Evolutionary conservation across 2,329 filamentous ascomycete species (phyloP).

Genomic region (Tolypocladium album): DNA sequence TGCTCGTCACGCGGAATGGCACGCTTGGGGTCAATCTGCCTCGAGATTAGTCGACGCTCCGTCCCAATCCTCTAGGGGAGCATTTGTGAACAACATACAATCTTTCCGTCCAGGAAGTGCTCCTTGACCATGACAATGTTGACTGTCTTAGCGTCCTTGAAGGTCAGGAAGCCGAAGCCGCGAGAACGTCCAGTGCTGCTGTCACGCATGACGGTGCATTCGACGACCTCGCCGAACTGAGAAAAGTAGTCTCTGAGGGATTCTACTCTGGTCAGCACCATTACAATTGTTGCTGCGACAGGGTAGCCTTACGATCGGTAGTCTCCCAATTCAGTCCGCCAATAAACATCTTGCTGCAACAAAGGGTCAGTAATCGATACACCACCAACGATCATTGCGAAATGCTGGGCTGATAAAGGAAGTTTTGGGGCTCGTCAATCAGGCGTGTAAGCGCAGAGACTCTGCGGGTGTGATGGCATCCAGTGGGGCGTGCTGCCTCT

Average conservation of each 20-base stretch:
- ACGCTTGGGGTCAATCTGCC: constrained; percentile 90
- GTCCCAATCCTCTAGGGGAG: not conserved
- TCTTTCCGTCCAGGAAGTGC: constrained; percentile 95
- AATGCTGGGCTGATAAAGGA: not conserved
- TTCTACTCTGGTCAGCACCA: constrained; percentile 44
- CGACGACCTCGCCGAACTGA: constrained; percentile 91
- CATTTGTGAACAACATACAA: constrained; percentile 50
- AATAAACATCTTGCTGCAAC: constrained; percentile 94
- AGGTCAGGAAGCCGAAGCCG: constrained; percentile 95
- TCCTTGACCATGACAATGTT: constrained; percentile 99
- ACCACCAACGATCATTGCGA: not conserved
- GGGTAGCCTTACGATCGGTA: constrained; percentile 69
- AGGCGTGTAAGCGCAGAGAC: not conserved
- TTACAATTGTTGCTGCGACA: not conserved
- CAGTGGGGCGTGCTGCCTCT: not conserved
- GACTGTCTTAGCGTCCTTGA: constrained; percentile 94
- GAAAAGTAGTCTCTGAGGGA: constrained; percentile 95
- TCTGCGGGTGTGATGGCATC: not conserved
- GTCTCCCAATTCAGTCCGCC: constrained; percentile 98
- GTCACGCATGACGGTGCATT: constrained; percentile 99
- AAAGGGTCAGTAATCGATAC: constrained; percentile 1
- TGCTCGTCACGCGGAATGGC: constrained; percentile 97
- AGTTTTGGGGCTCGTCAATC: not conserved
- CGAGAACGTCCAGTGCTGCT: constrained; percentile 85
- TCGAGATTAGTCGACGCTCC: not conserved